phyloP scores from a whole-genome alignment of 345 rosid species.

The Theobroma cacao region DNA sequence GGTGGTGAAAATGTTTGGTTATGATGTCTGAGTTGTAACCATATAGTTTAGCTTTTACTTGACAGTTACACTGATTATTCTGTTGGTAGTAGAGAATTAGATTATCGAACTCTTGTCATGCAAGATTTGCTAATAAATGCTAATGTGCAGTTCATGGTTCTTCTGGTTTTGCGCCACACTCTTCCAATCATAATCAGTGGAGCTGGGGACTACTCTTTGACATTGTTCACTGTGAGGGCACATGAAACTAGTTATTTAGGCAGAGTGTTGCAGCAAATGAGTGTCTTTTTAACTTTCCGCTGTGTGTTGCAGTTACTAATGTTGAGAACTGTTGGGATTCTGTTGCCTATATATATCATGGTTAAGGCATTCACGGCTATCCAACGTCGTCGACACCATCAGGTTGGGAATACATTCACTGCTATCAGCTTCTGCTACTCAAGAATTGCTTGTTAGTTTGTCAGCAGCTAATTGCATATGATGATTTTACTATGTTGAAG shows the following conservation, averaged over 20 bases:
- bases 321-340: slow-evolving; percentile 59
- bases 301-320: slow-evolving; percentile 45
- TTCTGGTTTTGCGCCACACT: slow-evolving; percentile 66
- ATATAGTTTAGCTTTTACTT: neutral
- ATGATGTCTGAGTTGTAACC: neutral
- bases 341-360: slow-evolving; percentile 59
- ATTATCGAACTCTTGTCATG: neutral
- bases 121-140: neutral
- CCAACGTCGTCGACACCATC: slow-evolving; percentile 45
- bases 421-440: neutral
- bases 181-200: slow-evolving; percentile 61
- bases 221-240: slow-evolving; percentile 54
- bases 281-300: neutral
- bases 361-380: slow-evolving; percentile 45
- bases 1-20: neutral
- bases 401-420: slow-evolving; percentile 24
- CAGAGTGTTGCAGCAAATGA: neutral
- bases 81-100: neutral
- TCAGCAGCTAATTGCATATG: neutral
- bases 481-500: slow-evolving; percentile 7
- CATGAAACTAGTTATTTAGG: neutral
- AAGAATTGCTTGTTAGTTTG: neutral
- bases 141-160: slow-evolving; percentile 58
- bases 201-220: slow-evolving; percentile 49
- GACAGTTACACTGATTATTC: neutral